Evolutionary conservation across 257 asterid genomes (phyloP), one percentile per base, ranked within the genome.

Genomic region (Capsicum chinense): DNA sequence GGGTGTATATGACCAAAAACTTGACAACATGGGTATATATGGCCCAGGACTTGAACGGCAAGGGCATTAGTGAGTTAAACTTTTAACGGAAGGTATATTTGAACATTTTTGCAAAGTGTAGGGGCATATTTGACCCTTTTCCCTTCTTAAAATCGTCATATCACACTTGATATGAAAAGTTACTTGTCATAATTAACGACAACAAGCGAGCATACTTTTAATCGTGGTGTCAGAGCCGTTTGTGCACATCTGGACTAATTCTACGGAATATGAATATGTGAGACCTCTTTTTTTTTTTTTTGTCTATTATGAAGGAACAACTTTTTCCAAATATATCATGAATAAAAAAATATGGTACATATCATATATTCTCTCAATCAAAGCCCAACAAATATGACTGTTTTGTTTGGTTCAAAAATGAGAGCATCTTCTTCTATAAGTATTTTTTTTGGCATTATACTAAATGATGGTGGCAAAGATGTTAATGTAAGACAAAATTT

Each of bases 341-440:
- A 33, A 17, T 56, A 42, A 4, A 71, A 71, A 15, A 8, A 17
- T 42, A 71, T 44, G 66, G 66, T 6, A 17, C 33, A 59, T 17
- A 59, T 17, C 57, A 71, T 5, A n/a, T 44, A n/a, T 47, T 71
- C 44, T 39, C 57, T 44, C 35, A n/a, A 71, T 71, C 39, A n/a
- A 71, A 71, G 58, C 56, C 56, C 79, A 47, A 71, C 37, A 71
- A 71, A n/a, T 71, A 44, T 17, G 35, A 44, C 79, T 42, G 1
- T 44, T n/a, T 10, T 71, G 37, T 71, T 47, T 10, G 5, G n/a
- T 71, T 47, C 39, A 44, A 47, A 71, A 42, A 33, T 42, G 57
- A 69, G 79, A 42, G 35, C 79, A 71, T 71, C 79, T 71, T 70
- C 79, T 70, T 39, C 33, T 69, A 69, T 39, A 42, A 16, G 35